Base-by-base conservation (phyloP, 176 grass and related monocot genomes). In the Aegilops bicornis region DNA sequence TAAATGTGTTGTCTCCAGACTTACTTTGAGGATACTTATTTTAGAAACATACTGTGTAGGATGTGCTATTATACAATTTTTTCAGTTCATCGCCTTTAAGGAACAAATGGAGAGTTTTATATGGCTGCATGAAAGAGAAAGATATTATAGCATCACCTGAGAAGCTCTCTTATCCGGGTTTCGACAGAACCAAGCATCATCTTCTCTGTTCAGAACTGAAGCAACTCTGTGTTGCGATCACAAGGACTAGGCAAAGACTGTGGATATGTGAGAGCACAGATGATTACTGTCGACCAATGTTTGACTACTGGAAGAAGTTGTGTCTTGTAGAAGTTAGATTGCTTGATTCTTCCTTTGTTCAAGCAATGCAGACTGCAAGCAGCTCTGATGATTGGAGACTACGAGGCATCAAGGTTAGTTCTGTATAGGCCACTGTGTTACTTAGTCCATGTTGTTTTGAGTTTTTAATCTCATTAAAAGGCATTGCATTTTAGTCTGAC, bases 121-220 rank as follows among this genome's bases (percentile, higher is more conserved):
- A 97, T 35, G 92, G 82, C 0, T 92, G 88, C 87, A 93, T 97
- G 88, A 84, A 94, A 40, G 84, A 32, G 1, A 79, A 85, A 81
- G 50, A 77, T 68, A 76, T 92, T n/a, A 43, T 82, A 33, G 65
- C 80, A 78, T 54, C 72, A 12, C 89, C 83, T 17, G 65, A 84
- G 62, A 73, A 81, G 14, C 79, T 66, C 11, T 69, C 87, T 4
- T 89, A 85, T 89, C 88, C 90, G 2, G 87, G 17, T 39, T 97
- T 97, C 2, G 83, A 92, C 29, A 73, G 71, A 74, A 82, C 84
- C 43, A 82, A 37, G 58, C 90, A 94, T 71, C 64, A 89, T 90
- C 85, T 94, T 42, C 83, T 97, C 58, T 97, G 92, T 79, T 97
- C 91, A 79, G 94, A 97, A 80, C 86, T 97, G 75, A 97, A 97